phyloP scores from a whole-genome alignment of 2,329 filamentous ascomycete genomes.

The Fusarium solani-melongenae region DNA sequence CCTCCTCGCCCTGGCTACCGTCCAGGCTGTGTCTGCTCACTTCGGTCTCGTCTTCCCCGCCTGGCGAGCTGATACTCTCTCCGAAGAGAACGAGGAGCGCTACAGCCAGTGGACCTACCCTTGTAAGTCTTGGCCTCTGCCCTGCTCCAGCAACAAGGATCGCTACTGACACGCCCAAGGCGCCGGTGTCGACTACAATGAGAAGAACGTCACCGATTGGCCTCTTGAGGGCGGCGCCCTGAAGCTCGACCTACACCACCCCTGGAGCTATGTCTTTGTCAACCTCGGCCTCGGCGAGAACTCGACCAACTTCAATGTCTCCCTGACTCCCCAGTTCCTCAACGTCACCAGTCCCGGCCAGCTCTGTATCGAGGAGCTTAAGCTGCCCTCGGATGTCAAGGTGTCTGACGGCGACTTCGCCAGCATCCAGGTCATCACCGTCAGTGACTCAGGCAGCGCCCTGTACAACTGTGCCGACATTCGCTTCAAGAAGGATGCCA shows the following conservation, averaged over 20 bases:
- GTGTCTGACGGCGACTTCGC: conserved; percentile 70
- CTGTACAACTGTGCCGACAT: conserved; percentile 84
- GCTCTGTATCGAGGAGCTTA: conserved; percentile 73
- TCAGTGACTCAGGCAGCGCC: conserved; percentile 67
- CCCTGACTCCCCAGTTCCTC: conserved; percentile 69
- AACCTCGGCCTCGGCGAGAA: conserved; percentile 64
- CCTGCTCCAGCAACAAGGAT: neutral
- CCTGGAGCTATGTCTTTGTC: conserved; percentile 64
- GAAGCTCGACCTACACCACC: conserved; percentile 61
- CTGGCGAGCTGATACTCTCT: conserved; percentile 62
- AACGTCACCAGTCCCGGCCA: conserved; percentile 70
- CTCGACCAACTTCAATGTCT: conserved; percentile 74
- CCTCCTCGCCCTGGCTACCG: conserved; percentile 49
- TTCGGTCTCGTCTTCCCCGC: conserved; percentile 60
- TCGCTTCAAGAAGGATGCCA: conserved; percentile 67
- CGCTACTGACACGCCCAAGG: conserved; percentile 48
- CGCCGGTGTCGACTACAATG: conserved; percentile 58
- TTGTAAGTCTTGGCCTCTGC: conserved; percentile 52
- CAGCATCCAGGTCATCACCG: conserved; percentile 76
- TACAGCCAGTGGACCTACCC: conserved; percentile 63
- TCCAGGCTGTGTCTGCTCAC: conserved; percentile 57
- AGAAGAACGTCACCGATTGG: conserved; percentile 63
- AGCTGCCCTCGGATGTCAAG: conserved; percentile 59
- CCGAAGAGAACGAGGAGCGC: conserved; percentile 47
- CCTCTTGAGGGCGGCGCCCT: conserved; percentile 62